phyloP scores from a whole-genome alignment of 2,329 filamentous ascomycete genomes.

The Aspergillus clavatus region DNA sequence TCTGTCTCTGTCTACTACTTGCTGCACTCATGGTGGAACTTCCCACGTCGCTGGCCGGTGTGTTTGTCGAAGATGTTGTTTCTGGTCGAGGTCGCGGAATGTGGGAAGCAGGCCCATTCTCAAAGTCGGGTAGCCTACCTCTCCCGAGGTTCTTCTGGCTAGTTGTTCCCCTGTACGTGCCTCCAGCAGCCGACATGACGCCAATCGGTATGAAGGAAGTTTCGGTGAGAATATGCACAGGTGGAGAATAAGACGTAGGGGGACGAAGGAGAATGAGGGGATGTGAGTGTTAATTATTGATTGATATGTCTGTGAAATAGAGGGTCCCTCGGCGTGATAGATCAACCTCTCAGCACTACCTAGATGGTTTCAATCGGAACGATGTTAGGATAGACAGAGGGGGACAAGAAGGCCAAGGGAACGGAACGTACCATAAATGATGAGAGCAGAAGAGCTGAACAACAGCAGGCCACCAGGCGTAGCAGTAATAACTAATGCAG shows the following conservation, averaged over 20 bases:
- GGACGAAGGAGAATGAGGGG: constrained; percentile 9
- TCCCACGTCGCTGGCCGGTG: constrained; percentile 48
- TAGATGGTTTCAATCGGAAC: no score
- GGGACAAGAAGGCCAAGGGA: constrained; percentile 1
- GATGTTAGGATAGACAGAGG: neutral
- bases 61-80: constrained; percentile 29
- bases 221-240: constrained; percentile 18
- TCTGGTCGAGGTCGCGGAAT: constrained; percentile 61
- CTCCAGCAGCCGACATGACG: constrained; percentile 53
- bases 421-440: no score
- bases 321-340: no score
- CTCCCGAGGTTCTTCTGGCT: constrained; percentile 48
- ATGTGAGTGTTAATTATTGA: constrained; percentile 4
- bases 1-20: constrained; percentile 89
- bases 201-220: constrained; percentile 4
- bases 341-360: no score
- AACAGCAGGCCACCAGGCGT: no score
- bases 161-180: constrained; percentile 57
- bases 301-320: no score
- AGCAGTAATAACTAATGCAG: no score
- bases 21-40: constrained; percentile 72
- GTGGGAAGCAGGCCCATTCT: constrained; percentile 50
- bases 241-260: constrained; percentile 13
- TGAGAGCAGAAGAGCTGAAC: no score
- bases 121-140: constrained; percentile 50